These are phyloP conservation scores for Sherardia arvensis DNA, from an alignment of 257 asterid genomes.

Conservation along the genomic window DNA sequence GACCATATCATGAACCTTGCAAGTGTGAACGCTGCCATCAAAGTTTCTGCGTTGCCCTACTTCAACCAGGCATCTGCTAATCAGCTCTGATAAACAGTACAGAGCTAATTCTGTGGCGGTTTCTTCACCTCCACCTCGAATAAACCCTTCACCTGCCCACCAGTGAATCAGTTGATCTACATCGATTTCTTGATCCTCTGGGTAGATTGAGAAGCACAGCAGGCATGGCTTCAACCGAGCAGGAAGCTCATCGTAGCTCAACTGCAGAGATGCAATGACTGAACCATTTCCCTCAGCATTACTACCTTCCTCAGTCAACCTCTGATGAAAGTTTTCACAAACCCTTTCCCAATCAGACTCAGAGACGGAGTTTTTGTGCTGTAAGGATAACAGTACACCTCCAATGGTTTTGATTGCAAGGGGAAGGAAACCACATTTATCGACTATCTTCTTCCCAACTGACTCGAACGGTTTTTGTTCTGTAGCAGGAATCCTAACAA, in stretches of 20 bases:
- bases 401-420: conserved; percentile 25
- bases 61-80: conserved; percentile 24
- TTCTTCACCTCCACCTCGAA: conserved; percentile 9
- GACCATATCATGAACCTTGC: conserved; percentile 26
- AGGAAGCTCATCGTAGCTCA: conserved; percentile 31
- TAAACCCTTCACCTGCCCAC: conserved; percentile 29
- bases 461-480: conserved; percentile 6
- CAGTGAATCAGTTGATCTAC: conserved; percentile 15
- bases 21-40: conserved; percentile 17
- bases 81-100: conserved; percentile 11
- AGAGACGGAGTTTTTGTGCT: neutral
- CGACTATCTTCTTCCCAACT: conserved; percentile 14
- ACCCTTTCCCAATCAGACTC: conserved; percentile 17
- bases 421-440: conserved; percentile 24
- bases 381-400: conserved; percentile 16
- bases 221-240: conserved; percentile 17
- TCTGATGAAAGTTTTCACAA: conserved; percentile 5
- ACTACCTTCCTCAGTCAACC: neutral
- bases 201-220: conserved; percentile 21
- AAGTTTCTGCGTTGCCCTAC: conserved; percentile 9
- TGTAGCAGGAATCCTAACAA: conserved; percentile 3
- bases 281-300: neutral
- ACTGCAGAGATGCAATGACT: conserved; percentile 20
- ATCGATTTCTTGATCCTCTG: conserved; percentile 20
- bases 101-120: conserved; percentile 17